These are phyloP conservation scores for Arabidopsis arenosa DNA, from an alignment of 345 rosid species.

Conservation along the genomic window DNA sequence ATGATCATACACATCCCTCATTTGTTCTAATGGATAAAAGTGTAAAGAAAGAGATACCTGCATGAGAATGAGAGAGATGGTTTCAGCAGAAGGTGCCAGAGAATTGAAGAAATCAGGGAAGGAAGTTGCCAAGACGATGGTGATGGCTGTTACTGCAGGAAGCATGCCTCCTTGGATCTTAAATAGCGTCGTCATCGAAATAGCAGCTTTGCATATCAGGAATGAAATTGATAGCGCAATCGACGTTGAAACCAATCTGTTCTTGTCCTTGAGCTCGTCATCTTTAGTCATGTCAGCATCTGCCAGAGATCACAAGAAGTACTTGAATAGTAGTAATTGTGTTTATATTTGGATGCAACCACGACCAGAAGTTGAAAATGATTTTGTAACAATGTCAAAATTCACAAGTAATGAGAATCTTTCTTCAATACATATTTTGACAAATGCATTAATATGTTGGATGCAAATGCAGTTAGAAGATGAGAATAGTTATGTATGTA, in stretches of 20 bases:
- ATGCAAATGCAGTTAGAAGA: background rate
- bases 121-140: conserved; percentile 65
- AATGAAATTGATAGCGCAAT: conserved; percentile 66
- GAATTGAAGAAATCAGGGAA: conserved; percentile 63
- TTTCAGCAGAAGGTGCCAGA: conserved; percentile 73
- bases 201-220: conserved; percentile 67
- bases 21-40: background rate
- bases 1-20: background rate
- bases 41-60: conserved; percentile 57
- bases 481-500: background rate
- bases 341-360: background rate
- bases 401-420: background rate
- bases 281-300: conserved; percentile 48
- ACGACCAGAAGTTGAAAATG: background rate
- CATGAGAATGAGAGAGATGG: conserved; percentile 72
- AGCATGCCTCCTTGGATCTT: conserved; percentile 76
- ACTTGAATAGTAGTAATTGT: conserved; percentile 4
- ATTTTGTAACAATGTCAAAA: background rate
- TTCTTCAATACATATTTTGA: background rate
- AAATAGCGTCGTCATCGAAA: conserved; percentile 47
- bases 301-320: conserved; percentile 39
- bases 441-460: background rate
- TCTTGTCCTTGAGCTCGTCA: conserved; percentile 51
- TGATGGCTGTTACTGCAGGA: conserved; percentile 69
- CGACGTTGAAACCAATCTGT: conserved; percentile 59